A percentile compares a stretch with the other conserved stretches of the same genome.
phyloP scores from a whole-genome alignment of 257 asterid genomes.

The Cynanchum wilfordii region DNA sequence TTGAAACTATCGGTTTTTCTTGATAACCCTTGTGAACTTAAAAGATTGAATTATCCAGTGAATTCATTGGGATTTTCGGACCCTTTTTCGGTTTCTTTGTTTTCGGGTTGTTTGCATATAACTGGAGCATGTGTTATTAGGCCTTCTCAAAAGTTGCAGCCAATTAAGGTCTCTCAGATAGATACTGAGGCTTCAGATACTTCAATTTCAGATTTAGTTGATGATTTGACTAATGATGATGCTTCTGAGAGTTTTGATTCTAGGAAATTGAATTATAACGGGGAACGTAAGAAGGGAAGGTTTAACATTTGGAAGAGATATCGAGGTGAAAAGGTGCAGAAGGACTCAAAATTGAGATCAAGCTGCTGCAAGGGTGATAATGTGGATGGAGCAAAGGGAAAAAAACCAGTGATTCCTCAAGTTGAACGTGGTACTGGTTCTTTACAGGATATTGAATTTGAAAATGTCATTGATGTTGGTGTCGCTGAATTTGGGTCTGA shows the following conservation, averaged over 20 bases:
- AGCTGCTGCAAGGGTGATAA: conserved; percentile 17
- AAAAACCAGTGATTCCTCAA: conserved; percentile 9
- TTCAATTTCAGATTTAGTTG: conserved; percentile 27
- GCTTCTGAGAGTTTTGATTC: conserved; percentile 30
- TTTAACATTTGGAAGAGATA: conserved; percentile 48
- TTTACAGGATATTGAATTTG: conserved; percentile 25
- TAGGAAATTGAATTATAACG: conserved; percentile 22
- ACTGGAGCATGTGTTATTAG: conserved; percentile 38
- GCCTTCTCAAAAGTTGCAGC: conserved; percentile 45
- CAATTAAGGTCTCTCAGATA: conserved; percentile 45
- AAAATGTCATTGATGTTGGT: conserved; percentile 21
- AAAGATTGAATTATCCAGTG: conserved; percentile 23
- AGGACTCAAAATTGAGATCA: conserved; percentile 20
- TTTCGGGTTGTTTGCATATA: conserved; percentile 37
- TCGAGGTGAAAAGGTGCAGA: conserved; percentile 26
- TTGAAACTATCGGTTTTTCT: conserved; percentile 44
- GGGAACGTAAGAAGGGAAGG: conserved; percentile 27
- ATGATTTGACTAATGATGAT: conserved; percentile 22
- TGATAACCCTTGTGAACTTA: conserved; percentile 46
- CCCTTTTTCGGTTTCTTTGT: conserved; percentile 33
- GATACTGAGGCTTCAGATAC: conserved; percentile 37
- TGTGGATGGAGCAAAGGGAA: conserved; percentile 24
- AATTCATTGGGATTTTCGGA: conserved; percentile 33
- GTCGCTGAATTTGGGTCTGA: conserved; percentile 23
- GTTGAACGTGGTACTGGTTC: conserved; percentile 17